Evolutionary conservation across 306 rosid species (phyloP).

Genomic region (Gillenia trifoliata): DNA sequence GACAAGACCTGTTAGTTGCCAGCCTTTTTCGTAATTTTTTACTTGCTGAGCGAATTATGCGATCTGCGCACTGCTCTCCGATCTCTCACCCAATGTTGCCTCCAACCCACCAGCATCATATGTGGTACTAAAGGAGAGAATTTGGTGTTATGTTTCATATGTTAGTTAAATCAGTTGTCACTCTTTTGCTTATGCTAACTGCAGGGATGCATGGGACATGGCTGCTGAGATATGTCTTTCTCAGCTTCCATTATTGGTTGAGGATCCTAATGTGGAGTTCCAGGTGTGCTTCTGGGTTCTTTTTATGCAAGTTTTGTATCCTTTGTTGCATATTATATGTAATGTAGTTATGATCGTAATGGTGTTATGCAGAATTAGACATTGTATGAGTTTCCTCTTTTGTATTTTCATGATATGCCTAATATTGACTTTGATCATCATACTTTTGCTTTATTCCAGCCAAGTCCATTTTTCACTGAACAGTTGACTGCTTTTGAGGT

Average conservation of each 20-base stretch:
- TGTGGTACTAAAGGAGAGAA: slow-evolving; percentile 63
- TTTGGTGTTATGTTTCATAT: slow-evolving; percentile 21
- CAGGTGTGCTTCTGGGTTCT: slow-evolving; percentile 44
- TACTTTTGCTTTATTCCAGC: slow-evolving; percentile 44
- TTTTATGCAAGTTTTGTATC: neutral
- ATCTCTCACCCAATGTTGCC: slow-evolving; percentile 88
- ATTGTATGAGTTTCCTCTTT: neutral
- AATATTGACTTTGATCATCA: neutral
- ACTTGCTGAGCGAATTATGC: slow-evolving; percentile 98
- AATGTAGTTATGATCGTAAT: neutral
- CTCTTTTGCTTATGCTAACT: slow-evolving; percentile 17
- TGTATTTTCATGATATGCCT: neutral
- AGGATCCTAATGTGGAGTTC: slow-evolving; percentile 81
- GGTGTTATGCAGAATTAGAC: neutral
- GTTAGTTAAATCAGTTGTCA: slow-evolving; percentile 15
- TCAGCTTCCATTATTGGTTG: slow-evolving; percentile 86
- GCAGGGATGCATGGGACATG: slow-evolving; percentile 99
- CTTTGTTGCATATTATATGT: neutral
- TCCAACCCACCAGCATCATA: slow-evolving; percentile 96
- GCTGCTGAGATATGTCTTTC: slow-evolving; percentile 99
- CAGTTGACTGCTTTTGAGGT: slow-evolving; percentile 97
- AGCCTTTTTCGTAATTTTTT: slow-evolving; percentile 87
- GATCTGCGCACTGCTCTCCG: slow-evolving; percentile 97
- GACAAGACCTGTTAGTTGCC: slow-evolving; percentile 95
- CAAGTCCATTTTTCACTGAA: slow-evolving; percentile 92